These are phyloP conservation scores for Lactarius evosmus DNA, from an alignment of 768 basidiomycete species.

Conservation along the genomic window DNA sequence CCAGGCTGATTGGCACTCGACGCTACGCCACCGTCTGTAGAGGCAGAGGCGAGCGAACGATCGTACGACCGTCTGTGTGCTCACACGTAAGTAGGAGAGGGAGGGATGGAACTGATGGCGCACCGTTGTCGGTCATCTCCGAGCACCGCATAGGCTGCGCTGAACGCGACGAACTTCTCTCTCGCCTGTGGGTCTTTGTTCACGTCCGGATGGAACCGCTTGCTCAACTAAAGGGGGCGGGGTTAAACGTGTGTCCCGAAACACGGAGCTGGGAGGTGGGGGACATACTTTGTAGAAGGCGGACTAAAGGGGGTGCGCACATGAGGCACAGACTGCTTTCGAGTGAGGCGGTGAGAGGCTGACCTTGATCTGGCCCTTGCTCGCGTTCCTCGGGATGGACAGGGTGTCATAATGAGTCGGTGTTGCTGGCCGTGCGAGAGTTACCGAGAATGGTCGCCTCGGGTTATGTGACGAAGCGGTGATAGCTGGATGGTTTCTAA, in stretches of 20 bases:
- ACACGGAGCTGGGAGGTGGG: neutral
- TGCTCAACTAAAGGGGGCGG: conserved; percentile 42
- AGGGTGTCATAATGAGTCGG: conserved; percentile 38
- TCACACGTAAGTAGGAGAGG: neutral
- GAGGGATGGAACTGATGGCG: conserved; percentile 6
- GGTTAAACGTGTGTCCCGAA: neutral
- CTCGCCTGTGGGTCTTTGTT: conserved; percentile 39
- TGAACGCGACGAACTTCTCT: conserved; percentile 44
- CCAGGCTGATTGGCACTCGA: neutral
- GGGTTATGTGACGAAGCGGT: neutral
- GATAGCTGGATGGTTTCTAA: neutral
- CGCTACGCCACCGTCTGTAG: neutral
- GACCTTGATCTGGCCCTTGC: conserved; percentile 39
- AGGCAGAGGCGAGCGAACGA: conserved; percentile 28
- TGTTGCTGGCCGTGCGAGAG: neutral
- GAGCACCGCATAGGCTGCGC: conserved; percentile 47
- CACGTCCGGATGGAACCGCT: conserved; percentile 46
- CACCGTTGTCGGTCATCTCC: conserved; percentile 47
- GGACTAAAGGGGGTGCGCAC: conserved; percentile 29
- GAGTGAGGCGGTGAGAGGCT: neutral
- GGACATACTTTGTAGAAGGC: conserved; percentile 39
- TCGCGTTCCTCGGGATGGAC: conserved; percentile 36
- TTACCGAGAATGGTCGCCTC: conserved; percentile 16
- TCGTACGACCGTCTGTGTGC: conserved; percentile 37
- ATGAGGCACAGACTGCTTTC: neutral